Base-by-base conservation (phyloP, 2,329 filamentous ascomycete species). In the Colletotrichum musae region DNA sequence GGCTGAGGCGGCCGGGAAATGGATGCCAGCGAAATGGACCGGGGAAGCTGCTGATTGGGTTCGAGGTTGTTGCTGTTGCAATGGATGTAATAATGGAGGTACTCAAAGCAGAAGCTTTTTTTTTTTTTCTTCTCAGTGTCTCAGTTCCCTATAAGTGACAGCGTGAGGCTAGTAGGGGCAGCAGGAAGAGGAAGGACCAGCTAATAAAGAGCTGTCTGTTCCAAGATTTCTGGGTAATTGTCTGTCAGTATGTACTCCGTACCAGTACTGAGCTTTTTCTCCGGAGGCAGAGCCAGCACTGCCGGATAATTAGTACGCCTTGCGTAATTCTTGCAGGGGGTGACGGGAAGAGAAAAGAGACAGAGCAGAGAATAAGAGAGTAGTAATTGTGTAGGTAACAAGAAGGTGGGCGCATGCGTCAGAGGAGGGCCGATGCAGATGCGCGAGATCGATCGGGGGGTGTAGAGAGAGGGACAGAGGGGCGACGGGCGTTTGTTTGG, bases 371-470 rank as follows among this genome's bases (percentile, higher is more conserved):
- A 18, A 47, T 16, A 47, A 47, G 45, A 36, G 32, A 36, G 45
- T 9, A 36, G 18, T 24, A 12, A 28, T 21, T 28, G 39, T 18
- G 64, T 36, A 36, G 41, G 13, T 43, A 18, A 43, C 57, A 48
- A 48, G 10, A 43, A 43, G 50, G 26, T n/a, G 43, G 43, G 43
- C 24, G 16, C 13, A 58, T 36, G 41, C 16, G 60, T 18, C 47
- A 48, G 66, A 39, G 21, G 54, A 21, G 39, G 21, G 50, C 32
- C 54, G 43, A 65, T 54, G 66, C 50, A 60, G 61, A 53, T 66
- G 66, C 56, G 61, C 43, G 18, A 58, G 48, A 69, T 69, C 56
- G 61, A 69, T 69, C 66, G 61, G 66, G 15, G 41, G n/a, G 21
- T 36, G 59, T 15, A 26, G 39, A 26, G 18, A 45, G n/a, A n/a